Evolutionary conservation across 2,329 filamentous ascomycete genomes (phyloP).

Genomic region (Capronia epimyces): DNA sequence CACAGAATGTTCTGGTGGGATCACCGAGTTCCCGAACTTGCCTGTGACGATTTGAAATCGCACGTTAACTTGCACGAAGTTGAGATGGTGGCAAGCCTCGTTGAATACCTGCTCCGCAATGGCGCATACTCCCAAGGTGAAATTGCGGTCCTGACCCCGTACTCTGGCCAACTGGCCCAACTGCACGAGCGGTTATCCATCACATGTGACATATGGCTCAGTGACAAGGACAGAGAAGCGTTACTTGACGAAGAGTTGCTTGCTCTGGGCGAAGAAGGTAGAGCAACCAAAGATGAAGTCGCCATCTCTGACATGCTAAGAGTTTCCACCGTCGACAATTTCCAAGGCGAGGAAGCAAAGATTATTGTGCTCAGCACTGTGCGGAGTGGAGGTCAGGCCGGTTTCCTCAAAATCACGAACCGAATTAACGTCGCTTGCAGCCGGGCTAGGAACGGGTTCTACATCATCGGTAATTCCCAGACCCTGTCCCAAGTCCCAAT

Average conservation of each 20-base stretch:
- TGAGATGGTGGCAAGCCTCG: constrained; percentile 30
- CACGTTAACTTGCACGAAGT: constrained; percentile 31
- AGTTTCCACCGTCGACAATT: constrained; percentile 33
- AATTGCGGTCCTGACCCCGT: constrained; percentile 35
- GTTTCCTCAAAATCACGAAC: constrained; percentile 34
- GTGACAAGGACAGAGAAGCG: constrained; percentile 29
- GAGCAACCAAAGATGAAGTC: constrained; percentile 23
- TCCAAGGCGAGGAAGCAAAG: constrained; percentile 37
- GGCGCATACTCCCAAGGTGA: constrained; percentile 30
- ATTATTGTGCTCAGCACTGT: constrained; percentile 34
- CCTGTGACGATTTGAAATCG: constrained; percentile 26
- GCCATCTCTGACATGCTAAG: constrained; percentile 29
- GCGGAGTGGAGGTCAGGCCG: constrained; percentile 31
- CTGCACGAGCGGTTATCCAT: constrained; percentile 24
- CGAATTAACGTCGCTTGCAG: constrained; percentile 35
- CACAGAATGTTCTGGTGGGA: constrained; percentile 32
- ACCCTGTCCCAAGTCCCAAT: constrained; percentile 29
- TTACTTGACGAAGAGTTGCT: constrained; percentile 29
- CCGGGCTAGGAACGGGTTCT: constrained; percentile 34
- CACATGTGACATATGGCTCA: constrained; percentile 31
- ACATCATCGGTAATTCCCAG: constrained; percentile 33
- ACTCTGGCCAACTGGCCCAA: constrained; percentile 31
- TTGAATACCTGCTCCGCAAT: constrained; percentile 29
- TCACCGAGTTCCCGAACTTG: constrained; percentile 29
- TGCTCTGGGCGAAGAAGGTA: constrained; percentile 17